Conservation (phyloP, 2,329 filamentous ascomycete genomes). For the Epichloe sibirici region DNA sequence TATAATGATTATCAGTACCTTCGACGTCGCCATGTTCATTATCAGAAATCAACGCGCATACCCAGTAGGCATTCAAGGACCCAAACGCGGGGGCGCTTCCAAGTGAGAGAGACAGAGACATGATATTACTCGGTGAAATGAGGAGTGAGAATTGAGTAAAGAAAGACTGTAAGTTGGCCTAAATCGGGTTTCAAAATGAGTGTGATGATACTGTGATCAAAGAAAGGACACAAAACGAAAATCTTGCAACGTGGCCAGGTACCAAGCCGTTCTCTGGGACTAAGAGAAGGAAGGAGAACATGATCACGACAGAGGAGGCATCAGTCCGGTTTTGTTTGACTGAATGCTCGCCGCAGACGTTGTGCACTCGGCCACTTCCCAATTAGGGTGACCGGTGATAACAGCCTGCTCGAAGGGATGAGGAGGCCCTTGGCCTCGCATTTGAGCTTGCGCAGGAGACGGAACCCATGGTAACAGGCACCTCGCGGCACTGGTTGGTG, state of each 20-base stretch:
- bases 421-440: too few relatives aligned
- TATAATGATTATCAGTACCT: constrained; percentile 8
- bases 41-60: neutral
- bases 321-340: neutral
- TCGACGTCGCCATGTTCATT: neutral
- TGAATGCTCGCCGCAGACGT: too few relatives aligned
- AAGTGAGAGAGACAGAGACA: constrained; percentile 11
- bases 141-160: neutral
- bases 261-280: constrained; percentile 18
- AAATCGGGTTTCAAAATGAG: constrained; percentile 19
- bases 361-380: too few relatives aligned
- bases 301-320: constrained; percentile 14
- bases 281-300: constrained; percentile 7
- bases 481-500: neutral
- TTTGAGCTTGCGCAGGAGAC: neutral
- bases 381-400: too few relatives aligned
- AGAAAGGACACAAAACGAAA: constrained; percentile 28
- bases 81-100: constrained; percentile 3
- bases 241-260: constrained; percentile 20
- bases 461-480: neutral
- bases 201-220: constrained; percentile 21
- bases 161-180: constrained; percentile 21
- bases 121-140: constrained; percentile 7
- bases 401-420: too few relatives aligned
- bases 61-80: constrained; percentile 1